Base-by-base conservation (phyloP, 2,329 filamentous ascomycete species). In the Cladosporium velox region DNA sequence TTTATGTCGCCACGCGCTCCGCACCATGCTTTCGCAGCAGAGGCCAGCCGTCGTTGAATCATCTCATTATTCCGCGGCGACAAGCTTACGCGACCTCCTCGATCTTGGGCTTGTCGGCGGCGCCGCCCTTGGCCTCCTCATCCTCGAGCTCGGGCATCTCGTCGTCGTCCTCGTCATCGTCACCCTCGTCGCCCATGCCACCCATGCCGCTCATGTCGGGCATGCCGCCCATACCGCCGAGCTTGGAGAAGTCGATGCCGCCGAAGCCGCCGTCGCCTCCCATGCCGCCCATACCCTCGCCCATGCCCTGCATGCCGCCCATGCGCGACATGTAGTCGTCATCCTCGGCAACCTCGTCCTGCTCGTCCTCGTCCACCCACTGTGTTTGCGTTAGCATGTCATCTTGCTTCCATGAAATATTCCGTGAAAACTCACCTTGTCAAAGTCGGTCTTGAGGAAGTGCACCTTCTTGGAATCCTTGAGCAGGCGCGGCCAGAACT, bases 291-390 rank as follows among this genome's bases (percentile, higher is more conserved):
- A 77, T 75, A 59, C 80, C 80, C 76, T 79, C 81, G 59, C 72
- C 77, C 66, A 69, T 68, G 35, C 69, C 70, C 88, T 77, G 87
- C 72, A 76, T 74, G 55, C 72, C 79, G 71, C 81, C 81, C 81
- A 83, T 83, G 71, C 80, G 79, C 70, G 75, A 78, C 80, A 84
- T 82, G 76, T 79, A 80, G 72, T 82, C 80, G 79, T 97, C 93
- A 65, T 96, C 93, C 71, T 96, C 92, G 59, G 87, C 84, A 67
- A 87, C 90, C 81, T 92, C 93, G 77, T 98, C 91, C 84, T 99
- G 95, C 87, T 99, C 95, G 78, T 99, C 93, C 87, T 97, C 92
- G 73, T 97, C 93, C 75, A 97, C 91, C 93, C 93, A 97, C 87
- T 89, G 67, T 34, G 34, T 65, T 54, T 26, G 35, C 11, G 35